Evolutionary conservation across 2,329 filamentous ascomycete species (phyloP).

Genomic region (Colletotrichum gloeosporioides): DNA sequence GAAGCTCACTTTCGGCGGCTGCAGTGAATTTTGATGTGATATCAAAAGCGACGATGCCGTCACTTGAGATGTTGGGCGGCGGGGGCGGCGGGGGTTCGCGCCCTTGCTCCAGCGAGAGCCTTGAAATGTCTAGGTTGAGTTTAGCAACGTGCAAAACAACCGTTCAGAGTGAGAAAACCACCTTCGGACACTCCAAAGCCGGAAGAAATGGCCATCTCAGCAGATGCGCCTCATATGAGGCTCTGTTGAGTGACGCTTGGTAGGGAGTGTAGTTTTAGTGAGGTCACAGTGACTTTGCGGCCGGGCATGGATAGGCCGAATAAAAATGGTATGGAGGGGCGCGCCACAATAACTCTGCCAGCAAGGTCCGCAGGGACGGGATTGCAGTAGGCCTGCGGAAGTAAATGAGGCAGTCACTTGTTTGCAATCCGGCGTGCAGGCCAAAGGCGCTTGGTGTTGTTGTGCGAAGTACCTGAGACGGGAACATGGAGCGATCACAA

Average conservation of each 20-base stretch:
- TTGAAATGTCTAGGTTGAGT: constrained; percentile 41
- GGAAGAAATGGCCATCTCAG: constrained; percentile 22
- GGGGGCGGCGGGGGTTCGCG: constrained; percentile 36
- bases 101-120: constrained; percentile 43
- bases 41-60: constrained; percentile 61
- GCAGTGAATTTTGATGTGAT: constrained; percentile 62
- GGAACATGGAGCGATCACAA: constrained; percentile 15
- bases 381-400: background rate
- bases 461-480: background rate
- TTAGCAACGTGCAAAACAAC: constrained; percentile 11
- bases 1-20: constrained; percentile 56
- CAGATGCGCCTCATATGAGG: constrained; percentile 10
- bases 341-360: background rate
- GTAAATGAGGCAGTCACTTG: background rate
- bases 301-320: constrained; percentile 11
- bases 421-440: background rate
- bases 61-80: constrained; percentile 45
- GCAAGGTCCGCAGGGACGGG: background rate
- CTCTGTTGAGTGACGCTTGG: constrained; percentile 1
- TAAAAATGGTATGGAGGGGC: background rate
- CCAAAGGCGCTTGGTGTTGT: background rate
- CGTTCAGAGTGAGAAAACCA: constrained; percentile 17
- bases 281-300: constrained; percentile 8
- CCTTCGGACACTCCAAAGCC: constrained; percentile 40
- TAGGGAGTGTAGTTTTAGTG: constrained; percentile 12